Evolutionary conservation across 1,284 basidiomycete species (phyloP).

Genomic region (Pseudomicrostroma phylloplanum): DNA sequence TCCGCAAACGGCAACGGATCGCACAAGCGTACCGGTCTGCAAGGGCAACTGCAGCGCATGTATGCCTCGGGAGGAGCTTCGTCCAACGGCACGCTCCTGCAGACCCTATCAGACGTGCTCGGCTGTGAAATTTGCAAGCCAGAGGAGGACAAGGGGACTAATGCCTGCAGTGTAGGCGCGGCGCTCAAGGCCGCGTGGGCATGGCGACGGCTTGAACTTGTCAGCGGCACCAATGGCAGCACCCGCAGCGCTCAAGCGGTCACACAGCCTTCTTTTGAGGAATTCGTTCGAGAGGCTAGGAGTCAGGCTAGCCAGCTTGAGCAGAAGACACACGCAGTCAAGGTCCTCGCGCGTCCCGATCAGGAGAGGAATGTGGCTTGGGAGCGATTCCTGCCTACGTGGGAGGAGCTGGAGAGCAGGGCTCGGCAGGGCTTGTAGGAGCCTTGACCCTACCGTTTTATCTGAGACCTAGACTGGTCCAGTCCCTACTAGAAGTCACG

Average conservation of each 20-base stretch:
- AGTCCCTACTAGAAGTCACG: no score
- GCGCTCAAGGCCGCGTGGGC: conserved; percentile 47
- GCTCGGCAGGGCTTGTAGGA: neutral
- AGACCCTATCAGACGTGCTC: conserved; percentile 72
- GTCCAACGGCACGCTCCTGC: conserved; percentile 66
- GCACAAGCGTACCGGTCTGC: neutral
- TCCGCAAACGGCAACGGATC: neutral
- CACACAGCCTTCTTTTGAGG: conserved; percentile 4
- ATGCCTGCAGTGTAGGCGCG: conserved; percentile 45
- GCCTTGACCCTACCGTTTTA: no score
- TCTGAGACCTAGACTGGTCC: no score
- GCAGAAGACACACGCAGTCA: neutral
- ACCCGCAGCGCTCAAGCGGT: no score
- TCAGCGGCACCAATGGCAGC: neutral
- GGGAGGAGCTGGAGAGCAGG: conserved; percentile 4
- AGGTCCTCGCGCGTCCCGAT: neutral
- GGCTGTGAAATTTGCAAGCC: conserved; percentile 50
- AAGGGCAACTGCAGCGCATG: conserved; percentile 58
- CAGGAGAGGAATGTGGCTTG: neutral
- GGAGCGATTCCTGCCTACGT: neutral
- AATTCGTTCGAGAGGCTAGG: neutral
- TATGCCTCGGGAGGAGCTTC: conserved; percentile 76
- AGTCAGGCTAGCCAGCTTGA: neutral
- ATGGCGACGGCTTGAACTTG: conserved; percentile 9
- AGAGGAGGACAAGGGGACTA: conserved; percentile 20